Evolutionary conservation across 1,284 basidiomycete genomes (phyloP), one percentile per base, ranked within the genome.

Genomic region (Ganoderma sinense): DNA sequence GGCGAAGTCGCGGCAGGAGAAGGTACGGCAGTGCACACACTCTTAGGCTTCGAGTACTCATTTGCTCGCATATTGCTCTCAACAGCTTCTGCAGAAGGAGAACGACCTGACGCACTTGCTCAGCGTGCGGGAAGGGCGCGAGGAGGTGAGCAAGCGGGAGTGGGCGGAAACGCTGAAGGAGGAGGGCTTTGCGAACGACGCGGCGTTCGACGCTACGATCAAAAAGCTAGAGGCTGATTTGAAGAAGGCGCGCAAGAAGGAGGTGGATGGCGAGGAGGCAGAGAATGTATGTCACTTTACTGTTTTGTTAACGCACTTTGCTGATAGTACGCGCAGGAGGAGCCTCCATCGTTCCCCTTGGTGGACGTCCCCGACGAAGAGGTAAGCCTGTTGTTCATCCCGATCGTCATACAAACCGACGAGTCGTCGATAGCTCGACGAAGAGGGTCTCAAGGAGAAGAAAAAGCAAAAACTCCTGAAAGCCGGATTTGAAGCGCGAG

Each of bases 361-460:
- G 84, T 97, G 18, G 96, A 98, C 75, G 87, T 94, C 1, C 96
- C 97, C 0, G 98, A 99, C 81, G 92, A 90, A 23, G 94, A 98
- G 67, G 93, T 91, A 75, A 43, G 83, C 74, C 13, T 33, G n/a
- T 16, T 31, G 18, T 23, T 18, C 51, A n/a, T 29, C 1, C 31
- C 14, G 20, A 29, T 23, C 31, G 58, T 65, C 43, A 43, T 40
- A 1, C 40, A 51, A 16, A 20, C 29, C 48, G 67, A 67, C 40
- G n/a, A n/a, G n/a, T 64, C 36, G 39, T 33, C 13, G 6, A 14
- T 69, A 94, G 88, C 87, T 99, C 26, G 96, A 96, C 75, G 97
- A 99, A 78, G 97, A 98, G 61, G 89, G 91, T 18, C 78, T 99
- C 61, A 98, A 96, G 80, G 98, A 99, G 81, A 99, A 99, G 84